Percentiles rank a stretch among this genome's conserved stretches.
These are phyloP conservation scores for Moricandia moricandioides DNA, from an alignment of 345 rosid genomes.

Conservation along the genomic window DNA sequence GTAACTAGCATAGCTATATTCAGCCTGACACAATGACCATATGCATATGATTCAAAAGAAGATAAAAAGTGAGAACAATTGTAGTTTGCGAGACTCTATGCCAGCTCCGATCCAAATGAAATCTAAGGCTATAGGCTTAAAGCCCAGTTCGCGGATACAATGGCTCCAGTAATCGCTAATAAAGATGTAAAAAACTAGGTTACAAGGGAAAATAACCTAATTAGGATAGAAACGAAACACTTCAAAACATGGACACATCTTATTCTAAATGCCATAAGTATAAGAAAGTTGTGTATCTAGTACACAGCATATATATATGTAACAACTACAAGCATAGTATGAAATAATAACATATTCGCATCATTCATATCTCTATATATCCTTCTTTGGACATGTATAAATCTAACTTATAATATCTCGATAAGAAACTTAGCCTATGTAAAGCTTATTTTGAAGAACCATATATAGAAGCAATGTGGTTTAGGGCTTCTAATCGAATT, in stretches of 20 bases:
- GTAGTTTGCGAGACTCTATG: background rate
- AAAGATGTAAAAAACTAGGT: background rate
- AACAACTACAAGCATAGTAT: no score
- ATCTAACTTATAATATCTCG: no score
- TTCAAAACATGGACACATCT: background rate
- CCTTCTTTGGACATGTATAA: no score
- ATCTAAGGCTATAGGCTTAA: background rate
- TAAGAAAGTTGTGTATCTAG: no score
- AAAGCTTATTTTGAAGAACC: background rate
- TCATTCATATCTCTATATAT: no score
- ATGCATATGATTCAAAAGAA: background rate
- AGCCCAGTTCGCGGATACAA: slow-evolving; percentile 1
- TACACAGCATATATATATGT: no score
- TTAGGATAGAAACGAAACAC: background rate
- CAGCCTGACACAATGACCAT: background rate
- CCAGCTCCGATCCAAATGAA: background rate
- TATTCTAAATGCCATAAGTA: no score
- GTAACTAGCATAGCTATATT: background rate
- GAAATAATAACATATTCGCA: no score
- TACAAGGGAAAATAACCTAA: no score
- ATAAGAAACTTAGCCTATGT: background rate
- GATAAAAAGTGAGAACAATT: background rate
- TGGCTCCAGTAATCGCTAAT: background rate
- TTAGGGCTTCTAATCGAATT: background rate
- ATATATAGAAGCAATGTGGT: background rate